These are phyloP conservation scores for Letharia lupina DNA, from an alignment of 495 filamentous ascomycete genomes.

Conservation along the genomic window DNA sequence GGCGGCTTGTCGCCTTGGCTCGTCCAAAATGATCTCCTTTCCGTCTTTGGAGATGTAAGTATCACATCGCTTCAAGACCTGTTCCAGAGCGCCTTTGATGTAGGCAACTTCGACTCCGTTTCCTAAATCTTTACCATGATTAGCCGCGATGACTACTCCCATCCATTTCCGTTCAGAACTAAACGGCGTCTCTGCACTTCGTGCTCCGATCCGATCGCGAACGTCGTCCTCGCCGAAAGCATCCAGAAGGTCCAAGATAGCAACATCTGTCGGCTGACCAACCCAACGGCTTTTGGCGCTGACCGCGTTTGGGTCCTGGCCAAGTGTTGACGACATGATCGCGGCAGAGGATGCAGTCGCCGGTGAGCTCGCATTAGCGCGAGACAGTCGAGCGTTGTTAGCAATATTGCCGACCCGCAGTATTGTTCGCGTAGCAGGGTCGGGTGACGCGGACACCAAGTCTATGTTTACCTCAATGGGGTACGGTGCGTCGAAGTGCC, in stretches of 20 bases:
- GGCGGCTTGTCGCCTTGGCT: conserved; percentile 62
- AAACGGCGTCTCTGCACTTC: conserved; percentile 80
- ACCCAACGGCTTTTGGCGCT: conserved; percentile 79
- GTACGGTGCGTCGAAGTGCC: conserved; percentile 68
- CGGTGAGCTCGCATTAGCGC: conserved; percentile 48
- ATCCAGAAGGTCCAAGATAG: conserved; percentile 86
- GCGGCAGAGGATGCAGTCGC: conserved; percentile 63
- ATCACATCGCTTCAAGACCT: conserved; percentile 76
- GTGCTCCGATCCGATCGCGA: conserved; percentile 69
- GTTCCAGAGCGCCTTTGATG: conserved; percentile 90
- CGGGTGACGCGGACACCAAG: conserved; percentile 53
- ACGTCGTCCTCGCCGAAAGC: conserved; percentile 83
- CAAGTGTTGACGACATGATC: conserved; percentile 67
- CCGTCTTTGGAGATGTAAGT: conserved; percentile 84
- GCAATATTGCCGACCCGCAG: conserved; percentile 89
- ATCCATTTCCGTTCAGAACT: conserved; percentile 99
- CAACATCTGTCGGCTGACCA: conserved; percentile 94
- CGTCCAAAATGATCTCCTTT: conserved; percentile 78
- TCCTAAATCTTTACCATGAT: conserved; percentile 34
- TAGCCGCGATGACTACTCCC: conserved; percentile 74
- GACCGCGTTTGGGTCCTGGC: conserved; percentile 48
- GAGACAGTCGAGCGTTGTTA: conserved; percentile 81
- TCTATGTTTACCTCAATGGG: conserved; percentile 70
- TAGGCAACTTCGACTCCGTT: conserved; percentile 66
- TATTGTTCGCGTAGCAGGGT: conserved; percentile 66